Evolutionary conservation across 805 yeast species (phyloP).

Genomic region (Kazachstania psychrophila): DNA sequence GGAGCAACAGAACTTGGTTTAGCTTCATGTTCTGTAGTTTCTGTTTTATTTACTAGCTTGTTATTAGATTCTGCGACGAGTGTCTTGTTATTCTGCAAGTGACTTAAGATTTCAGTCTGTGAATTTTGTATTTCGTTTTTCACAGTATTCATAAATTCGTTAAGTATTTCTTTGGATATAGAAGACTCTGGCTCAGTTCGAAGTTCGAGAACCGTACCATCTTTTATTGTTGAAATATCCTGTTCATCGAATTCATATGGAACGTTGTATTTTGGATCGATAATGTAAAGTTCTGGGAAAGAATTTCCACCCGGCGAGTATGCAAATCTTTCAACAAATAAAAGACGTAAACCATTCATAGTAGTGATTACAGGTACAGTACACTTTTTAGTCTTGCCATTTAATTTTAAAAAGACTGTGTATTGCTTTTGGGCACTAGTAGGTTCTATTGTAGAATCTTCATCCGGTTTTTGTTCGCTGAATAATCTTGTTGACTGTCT

Average conservation of each 20-base stretch:
- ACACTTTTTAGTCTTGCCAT: slow-evolving; percentile 48
- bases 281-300: slow-evolving; percentile 73
- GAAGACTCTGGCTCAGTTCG: slow-evolving; percentile 13
- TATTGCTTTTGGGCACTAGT: background rate
- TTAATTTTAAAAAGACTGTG: slow-evolving; percentile 41
- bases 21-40: background rate
- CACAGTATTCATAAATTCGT: slow-evolving; percentile 7
- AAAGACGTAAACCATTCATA: slow-evolving; percentile 44
- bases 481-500: background rate
- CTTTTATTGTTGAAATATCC: slow-evolving; percentile 45
- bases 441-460: background rate
- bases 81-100: slow-evolving; percentile 5
- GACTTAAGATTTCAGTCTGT: slow-evolving; percentile 9
- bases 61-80: background rate
- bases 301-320: slow-evolving; percentile 62
- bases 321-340: slow-evolving; percentile 82
- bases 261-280: slow-evolving; percentile 48
- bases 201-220: slow-evolving; percentile 53
- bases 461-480: background rate
- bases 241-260: slow-evolving; percentile 76
- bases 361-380: slow-evolving; percentile 24
- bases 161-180: slow-evolving; percentile 1
- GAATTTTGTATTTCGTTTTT: slow-evolving; percentile 11
- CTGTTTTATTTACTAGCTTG: background rate
- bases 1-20: no score